A percentile compares a stretch with the other conserved stretches of the same genome.
Conservation (phyloP, 2,329 filamentous ascomycete genomes). For the Fusarium fujikuroi region DNA sequence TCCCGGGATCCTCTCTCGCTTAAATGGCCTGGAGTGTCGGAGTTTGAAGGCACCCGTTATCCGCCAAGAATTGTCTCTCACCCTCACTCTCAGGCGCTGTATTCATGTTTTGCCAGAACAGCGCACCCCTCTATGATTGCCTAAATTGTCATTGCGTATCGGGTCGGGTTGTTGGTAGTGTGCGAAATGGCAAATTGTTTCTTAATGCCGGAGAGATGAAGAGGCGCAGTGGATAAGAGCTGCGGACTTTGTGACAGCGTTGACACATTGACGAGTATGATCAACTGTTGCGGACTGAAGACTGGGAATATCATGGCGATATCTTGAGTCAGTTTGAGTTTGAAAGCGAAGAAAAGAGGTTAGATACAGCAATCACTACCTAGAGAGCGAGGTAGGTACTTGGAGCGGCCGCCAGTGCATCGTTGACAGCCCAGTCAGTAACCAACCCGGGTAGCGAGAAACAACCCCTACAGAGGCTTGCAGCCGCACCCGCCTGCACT, state of each 20-base stretch:
- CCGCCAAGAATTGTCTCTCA: constrained; percentile 16
- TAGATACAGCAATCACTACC: not conserved
- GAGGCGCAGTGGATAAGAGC: not conserved
- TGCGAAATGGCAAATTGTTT: constrained; percentile 23
- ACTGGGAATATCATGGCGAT: not conserved
- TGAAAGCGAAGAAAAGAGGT: not conserved
- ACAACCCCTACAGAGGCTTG: constrained; percentile 16
- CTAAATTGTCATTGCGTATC: constrained; percentile 15
- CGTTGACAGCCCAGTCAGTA: constrained; percentile 9
- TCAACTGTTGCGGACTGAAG: not conserved
- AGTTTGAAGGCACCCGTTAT: constrained; percentile 30
- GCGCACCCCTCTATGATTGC: constrained; percentile 4
- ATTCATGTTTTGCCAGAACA: not conserved
- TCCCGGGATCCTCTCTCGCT: constrained; percentile 28
- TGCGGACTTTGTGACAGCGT: constrained; percentile 18
- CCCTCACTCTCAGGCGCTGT: not conserved
- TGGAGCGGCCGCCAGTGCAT: constrained; percentile 28
- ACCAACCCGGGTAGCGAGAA: not conserved
- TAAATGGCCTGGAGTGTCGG: constrained; percentile 27
- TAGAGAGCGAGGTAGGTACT: not conserved
- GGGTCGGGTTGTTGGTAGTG: constrained; percentile 37
- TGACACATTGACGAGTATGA: not conserved
- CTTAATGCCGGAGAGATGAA: not conserved
- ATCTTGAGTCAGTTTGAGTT: constrained; percentile 4
- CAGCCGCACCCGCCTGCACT: constrained; percentile 31